phyloP scores from a whole-genome alignment of 345 rosid species.

The Microthlaspi erraticum region DNA sequence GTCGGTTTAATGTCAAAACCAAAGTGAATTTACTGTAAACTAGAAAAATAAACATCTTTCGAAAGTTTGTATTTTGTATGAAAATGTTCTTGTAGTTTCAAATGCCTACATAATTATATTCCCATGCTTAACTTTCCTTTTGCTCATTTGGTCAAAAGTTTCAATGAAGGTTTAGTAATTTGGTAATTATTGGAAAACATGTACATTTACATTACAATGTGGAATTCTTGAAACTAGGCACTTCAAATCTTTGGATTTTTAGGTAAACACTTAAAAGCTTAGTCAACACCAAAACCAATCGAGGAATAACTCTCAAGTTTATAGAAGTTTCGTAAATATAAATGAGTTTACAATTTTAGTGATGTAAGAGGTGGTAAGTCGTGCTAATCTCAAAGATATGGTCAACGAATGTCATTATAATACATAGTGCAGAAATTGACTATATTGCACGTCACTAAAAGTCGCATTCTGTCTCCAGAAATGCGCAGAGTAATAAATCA shows the following conservation, averaged over 20 bases:
- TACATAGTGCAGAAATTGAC: background rate
- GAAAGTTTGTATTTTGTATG: background rate
- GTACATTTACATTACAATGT: background rate
- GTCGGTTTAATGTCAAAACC: background rate
- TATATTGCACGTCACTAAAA: slow-evolving; percentile 12
- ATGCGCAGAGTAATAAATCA: slow-evolving; percentile 1
- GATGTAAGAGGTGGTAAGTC: background rate
- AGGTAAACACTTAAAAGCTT: background rate
- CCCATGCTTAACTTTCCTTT: background rate
- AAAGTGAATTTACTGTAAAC: background rate
- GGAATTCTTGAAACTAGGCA: background rate
- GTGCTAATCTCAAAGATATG: slow-evolving; percentile 12
- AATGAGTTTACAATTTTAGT: background rate
- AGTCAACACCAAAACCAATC: slow-evolving; percentile 12
- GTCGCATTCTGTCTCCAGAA: slow-evolving; percentile 8
- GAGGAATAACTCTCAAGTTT: background rate
- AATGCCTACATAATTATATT: background rate
- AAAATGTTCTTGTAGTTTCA: background rate
- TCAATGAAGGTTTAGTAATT: background rate
- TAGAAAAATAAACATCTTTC: background rate
- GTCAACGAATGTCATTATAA: background rate
- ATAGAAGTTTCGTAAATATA: background rate
- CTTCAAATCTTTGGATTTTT: background rate
- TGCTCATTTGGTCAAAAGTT: background rate
- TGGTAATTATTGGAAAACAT: background rate